Conservation (phyloP, 108 stramenopile genomes). For the Nitzschia sp. region DNA sequence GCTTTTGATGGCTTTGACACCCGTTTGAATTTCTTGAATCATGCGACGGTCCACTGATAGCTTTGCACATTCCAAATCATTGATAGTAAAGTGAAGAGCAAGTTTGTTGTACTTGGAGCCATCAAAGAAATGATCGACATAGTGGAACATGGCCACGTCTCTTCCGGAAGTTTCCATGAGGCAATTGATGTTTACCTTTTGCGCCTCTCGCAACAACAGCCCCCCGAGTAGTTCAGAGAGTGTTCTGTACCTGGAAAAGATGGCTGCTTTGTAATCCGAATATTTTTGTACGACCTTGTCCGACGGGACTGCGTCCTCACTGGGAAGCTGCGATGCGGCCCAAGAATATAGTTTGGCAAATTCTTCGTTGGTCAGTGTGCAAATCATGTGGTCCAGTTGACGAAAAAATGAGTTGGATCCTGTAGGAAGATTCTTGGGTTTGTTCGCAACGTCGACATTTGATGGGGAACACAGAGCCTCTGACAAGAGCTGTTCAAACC, state of each 20-base stretch:
- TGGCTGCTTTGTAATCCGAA: slow-evolving; percentile 77
- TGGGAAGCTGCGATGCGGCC: slow-evolving; percentile 42
- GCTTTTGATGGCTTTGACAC: slow-evolving; percentile 46
- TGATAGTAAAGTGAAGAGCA: slow-evolving; percentile 79
- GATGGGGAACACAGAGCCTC: slow-evolving; percentile 66
- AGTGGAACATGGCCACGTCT: slow-evolving; percentile 88
- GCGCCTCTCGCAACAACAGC: slow-evolving; percentile 64
- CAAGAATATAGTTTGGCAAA: slow-evolving; percentile 69
- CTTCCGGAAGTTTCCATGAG: slow-evolving; percentile 86
- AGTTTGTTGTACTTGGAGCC: slow-evolving; percentile 72
- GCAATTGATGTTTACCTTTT: slow-evolving; percentile 58
- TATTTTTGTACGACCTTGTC: slow-evolving; percentile 60
- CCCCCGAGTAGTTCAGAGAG: slow-evolving; percentile 80
- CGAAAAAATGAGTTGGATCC: slow-evolving; percentile 70
- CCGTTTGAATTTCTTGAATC: slow-evolving; percentile 71
- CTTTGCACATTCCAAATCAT: slow-evolving; percentile 75
- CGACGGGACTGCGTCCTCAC: slow-evolving; percentile 33
- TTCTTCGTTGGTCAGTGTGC: slow-evolving; percentile 78
- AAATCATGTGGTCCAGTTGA: slow-evolving; percentile 89
- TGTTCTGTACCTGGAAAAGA: slow-evolving; percentile 85
- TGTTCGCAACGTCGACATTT: slow-evolving; percentile 6
- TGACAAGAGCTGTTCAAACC: slow-evolving; percentile 64
- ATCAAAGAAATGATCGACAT: slow-evolving; percentile 80
- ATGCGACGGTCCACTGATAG: slow-evolving; percentile 78
- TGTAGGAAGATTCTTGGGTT: slow-evolving; percentile 24